Evolutionary conservation across 306 rosid genomes (phyloP).

Genomic region (Glycine tomentella): DNA sequence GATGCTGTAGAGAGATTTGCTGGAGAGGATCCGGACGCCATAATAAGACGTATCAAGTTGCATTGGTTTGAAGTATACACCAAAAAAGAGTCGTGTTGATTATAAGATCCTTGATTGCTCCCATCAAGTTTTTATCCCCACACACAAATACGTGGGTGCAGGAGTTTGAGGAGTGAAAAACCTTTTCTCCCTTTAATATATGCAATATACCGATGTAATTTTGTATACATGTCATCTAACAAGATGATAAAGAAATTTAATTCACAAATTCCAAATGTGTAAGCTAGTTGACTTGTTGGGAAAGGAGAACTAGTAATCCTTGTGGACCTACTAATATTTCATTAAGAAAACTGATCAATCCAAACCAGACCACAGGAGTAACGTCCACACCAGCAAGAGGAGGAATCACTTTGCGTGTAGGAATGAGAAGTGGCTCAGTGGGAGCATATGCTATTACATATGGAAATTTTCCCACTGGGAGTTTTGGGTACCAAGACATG

Average conservation of each 20-base stretch:
- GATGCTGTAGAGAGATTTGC: too few species aligned
- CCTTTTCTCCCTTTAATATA: too few species aligned
- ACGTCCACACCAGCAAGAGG: slow-evolving; percentile 96
- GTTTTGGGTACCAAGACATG: slow-evolving; percentile 97
- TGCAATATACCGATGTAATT: slow-evolving; percentile 5
- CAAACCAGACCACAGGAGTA: slow-evolving; percentile 96
- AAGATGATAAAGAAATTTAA: slow-evolving; percentile 37
- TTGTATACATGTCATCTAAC: slow-evolving; percentile 17
- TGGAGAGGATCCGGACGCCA: too few species aligned
- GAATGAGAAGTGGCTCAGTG: slow-evolving; percentile 81
- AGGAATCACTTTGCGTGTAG: slow-evolving; percentile 86
- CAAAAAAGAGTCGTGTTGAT: too few species aligned
- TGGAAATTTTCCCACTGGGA: slow-evolving; percentile 86
- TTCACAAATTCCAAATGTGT: slow-evolving; percentile 28
- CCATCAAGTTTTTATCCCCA: too few species aligned
- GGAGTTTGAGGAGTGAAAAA: too few species aligned
- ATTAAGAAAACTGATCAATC: slow-evolving; percentile 83
- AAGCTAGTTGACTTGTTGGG: slow-evolving; percentile 70
- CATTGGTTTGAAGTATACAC: too few species aligned
- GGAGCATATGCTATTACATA: slow-evolving; percentile 92
- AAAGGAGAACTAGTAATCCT: slow-evolving; percentile 89
- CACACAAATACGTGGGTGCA: too few species aligned
- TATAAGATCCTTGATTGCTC: too few species aligned
- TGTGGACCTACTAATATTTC: slow-evolving; percentile 98
- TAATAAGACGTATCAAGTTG: too few species aligned